Evolutionary conservation across 108 stramenopile species (phyloP).

Genomic region (Seminavis robusta): DNA sequence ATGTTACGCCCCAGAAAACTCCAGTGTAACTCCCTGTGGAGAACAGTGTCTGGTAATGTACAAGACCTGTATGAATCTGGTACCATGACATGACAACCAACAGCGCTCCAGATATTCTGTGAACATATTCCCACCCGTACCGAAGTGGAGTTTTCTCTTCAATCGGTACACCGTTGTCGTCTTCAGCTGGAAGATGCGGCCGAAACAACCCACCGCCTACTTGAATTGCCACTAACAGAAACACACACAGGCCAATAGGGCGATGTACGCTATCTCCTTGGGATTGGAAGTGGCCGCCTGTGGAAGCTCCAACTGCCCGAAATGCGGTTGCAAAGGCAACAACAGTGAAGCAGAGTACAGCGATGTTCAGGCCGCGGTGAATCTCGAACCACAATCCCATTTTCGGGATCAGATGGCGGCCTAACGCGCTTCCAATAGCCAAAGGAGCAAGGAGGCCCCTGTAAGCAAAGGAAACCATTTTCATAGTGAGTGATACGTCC

Average conservation of each 20-base stretch:
- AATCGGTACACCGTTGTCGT: too few relatives aligned
- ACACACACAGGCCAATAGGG: conserved; percentile 33
- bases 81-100: conserved; percentile 20
- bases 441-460: conserved; percentile 23
- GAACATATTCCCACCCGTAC: conserved; percentile 16
- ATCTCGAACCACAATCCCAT: conserved; percentile 25
- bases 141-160: conserved; percentile 17
- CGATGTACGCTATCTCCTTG: conserved; percentile 10
- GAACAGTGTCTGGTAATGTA: conserved; percentile 15
- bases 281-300: conserved; percentile 8
- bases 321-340: conserved; percentile 27
- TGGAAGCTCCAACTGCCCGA: conserved; percentile 4
- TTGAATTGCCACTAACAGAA: conserved; percentile 30
- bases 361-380: conserved; percentile 25
- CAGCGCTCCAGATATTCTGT: conserved; percentile 12
- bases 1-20: conserved; percentile 16
- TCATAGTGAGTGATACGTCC: conserved; percentile 2
- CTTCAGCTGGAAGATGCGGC: conserved; percentile 25
- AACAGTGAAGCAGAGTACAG: conserved; percentile 15
- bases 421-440: conserved; percentile 11
- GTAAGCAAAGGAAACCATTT: not conserved
- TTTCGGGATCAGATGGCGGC: conserved; percentile 1
- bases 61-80: conserved; percentile 27
- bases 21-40: not conserved
- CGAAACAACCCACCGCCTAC: conserved; percentile 28